Evolutionary conservation across 305 asterid genomes (phyloP), one percentile per base, ranked within the genome.

Genomic region (Fraxinus angustifolia): DNA sequence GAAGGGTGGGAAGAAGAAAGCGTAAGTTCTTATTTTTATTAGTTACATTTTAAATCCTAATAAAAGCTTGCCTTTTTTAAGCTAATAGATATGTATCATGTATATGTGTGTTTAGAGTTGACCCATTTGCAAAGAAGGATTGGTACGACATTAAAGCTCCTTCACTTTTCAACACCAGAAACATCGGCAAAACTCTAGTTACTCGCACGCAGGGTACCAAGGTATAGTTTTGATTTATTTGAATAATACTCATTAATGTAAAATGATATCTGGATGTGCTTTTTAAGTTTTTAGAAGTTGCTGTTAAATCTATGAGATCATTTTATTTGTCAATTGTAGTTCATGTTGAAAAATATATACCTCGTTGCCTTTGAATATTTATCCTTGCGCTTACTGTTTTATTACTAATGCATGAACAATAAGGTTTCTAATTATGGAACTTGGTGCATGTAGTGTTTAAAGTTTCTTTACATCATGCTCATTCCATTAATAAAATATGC

Each of bases 151-250:
- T 91, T 77, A 92, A 92, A 80, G 97, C 95, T 3, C 97, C 93
- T 2, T 87, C 93, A 8, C 33, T 90, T 36, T 91, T 92, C 83
- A 82, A 58, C 42, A 80, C 79, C 33, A 85, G 87, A 38, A 89
- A 85, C 80, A 40, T 87, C 1, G 92, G 90, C 56, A 89, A 89
- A 67, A 89, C 90, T 17, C 90, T 93, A 1, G 94, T 93, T 58
- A 81, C 92, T n/a, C 95, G 98, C 71, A 93, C 98, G n/a, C 98
- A 93, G 97, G 98, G 98, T 81, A 93, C 96, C 4, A 91, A 92
- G 94, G 97, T 91, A 70, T 14, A 7, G 33, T 65, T 23, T 73
- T 73, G 53, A 0, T 35, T 3, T 3, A 6, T 1, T 16, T 33
- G 17, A 33, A 30, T 26, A 30, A 70, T 70, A 31, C 74, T 31